Conservation (phyloP, 1,284 basidiomycete species). For the Ustilago hordei region DNA sequence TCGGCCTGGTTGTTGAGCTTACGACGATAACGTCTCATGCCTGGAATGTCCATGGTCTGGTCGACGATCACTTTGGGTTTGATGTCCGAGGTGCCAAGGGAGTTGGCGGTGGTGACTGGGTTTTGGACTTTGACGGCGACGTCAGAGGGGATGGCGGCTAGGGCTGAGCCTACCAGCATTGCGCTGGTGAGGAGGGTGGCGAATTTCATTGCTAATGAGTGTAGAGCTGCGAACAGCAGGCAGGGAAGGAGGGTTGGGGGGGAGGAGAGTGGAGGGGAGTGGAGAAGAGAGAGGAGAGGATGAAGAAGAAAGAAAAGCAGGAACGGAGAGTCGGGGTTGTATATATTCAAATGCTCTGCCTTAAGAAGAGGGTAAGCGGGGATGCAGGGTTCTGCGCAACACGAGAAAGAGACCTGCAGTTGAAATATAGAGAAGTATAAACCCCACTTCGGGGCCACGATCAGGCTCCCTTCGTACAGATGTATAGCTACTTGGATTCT, state of each 20-base stretch:
- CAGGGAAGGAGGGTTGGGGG: not conserved
- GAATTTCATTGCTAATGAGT: slow-evolving; percentile 33
- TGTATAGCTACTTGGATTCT: no score
- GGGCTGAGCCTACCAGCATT: slow-evolving; percentile 21
- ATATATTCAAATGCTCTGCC: slow-evolving; percentile 8
- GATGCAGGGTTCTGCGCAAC: slow-evolving; percentile 1
- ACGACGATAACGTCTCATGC: slow-evolving; percentile 22
- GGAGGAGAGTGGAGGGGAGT: not conserved
- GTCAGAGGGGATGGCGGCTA: slow-evolving; percentile 8
- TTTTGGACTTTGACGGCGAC: slow-evolving; percentile 1
- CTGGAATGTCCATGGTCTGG: slow-evolving; percentile 22
- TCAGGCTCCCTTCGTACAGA: no score
- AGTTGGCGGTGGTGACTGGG: slow-evolving; percentile 42
- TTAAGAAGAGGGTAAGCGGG: not conserved
- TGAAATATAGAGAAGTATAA: no score
- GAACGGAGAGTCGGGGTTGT: slow-evolving; percentile 2
- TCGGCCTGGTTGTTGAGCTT: slow-evolving; percentile 1
- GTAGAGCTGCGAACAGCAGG: not conserved
- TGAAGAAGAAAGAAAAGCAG: not conserved
- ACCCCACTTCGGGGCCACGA: no score
- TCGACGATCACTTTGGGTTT: slow-evolving; percentile 26
- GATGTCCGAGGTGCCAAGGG: slow-evolving; percentile 34
- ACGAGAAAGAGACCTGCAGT: not conserved
- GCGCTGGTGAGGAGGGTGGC: slow-evolving; percentile 20
- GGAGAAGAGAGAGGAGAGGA: not conserved